A percentile compares a stretch with the other conserved stretches of the same genome.
Evolutionary conservation across 148 eudicot genomes (phyloP).

Genomic region (Rhododendron molle): DNA sequence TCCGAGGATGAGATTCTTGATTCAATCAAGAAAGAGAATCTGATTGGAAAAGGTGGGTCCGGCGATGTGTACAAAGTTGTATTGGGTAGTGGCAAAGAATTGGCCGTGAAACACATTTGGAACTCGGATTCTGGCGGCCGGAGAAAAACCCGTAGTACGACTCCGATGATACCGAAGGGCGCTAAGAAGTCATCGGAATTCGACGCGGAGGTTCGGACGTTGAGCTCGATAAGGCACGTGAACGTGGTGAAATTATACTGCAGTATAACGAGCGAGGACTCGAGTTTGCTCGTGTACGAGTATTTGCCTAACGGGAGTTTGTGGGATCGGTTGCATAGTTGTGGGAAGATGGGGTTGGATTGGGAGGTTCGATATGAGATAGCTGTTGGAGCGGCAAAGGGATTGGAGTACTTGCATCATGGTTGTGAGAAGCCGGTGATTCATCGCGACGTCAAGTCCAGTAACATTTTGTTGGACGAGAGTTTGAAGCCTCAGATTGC

Average conservation of each 20-base stretch:
- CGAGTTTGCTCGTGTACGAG: constrained; percentile 16
- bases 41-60: constrained; percentile 87
- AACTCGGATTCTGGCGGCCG: constrained; percentile 12
- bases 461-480: constrained; percentile 20
- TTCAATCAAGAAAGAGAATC: constrained; percentile 58
- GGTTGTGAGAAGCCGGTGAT: constrained; percentile 15
- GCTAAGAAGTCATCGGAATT: not conserved
- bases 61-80: constrained; percentile 68
- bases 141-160: not conserved
- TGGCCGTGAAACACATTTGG: constrained; percentile 22
- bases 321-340: constrained; percentile 9
- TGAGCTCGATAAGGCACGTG: constrained; percentile 18
- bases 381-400: constrained; percentile 17
- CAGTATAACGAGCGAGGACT: constrained; percentile 17
- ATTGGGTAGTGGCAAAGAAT: constrained; percentile 31
- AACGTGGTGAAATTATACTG: constrained; percentile 19
- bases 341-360: constrained; percentile 9
- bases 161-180: constrained; percentile 10
- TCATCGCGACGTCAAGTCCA: constrained; percentile 16
- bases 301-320: constrained; percentile 17
- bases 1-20: constrained; percentile 72
- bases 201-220: constrained; percentile 12
- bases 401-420: constrained; percentile 20
- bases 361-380: constrained; percentile 18
- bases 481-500: constrained; percentile 14